Evolutionary conservation across 192 early-diverging fungal genomes (phyloP).

Genomic region (Thamnidium elegans): DNA sequence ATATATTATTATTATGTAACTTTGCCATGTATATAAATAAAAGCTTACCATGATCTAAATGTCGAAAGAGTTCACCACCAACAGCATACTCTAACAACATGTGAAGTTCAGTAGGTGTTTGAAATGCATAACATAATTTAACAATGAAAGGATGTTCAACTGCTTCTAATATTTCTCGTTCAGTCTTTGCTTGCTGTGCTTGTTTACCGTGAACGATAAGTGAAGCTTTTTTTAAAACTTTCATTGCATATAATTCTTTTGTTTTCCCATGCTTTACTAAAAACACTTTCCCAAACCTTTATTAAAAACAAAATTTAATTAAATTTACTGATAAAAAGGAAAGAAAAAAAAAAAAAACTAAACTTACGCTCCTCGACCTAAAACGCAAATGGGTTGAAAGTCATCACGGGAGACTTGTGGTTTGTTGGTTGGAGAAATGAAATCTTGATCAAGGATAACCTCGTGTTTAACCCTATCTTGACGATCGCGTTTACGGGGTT

Average conservation of each 20-base stretch:
- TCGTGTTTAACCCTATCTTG: slow-evolving; percentile 22
- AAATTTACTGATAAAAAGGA: neutral
- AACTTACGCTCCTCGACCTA: slow-evolving; percentile 55
- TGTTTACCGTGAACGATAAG: slow-evolving; percentile 76
- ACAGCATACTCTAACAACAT: slow-evolving; percentile 86
- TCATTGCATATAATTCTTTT: slow-evolving; percentile 79
- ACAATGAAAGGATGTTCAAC: slow-evolving; percentile 93
- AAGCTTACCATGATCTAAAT: slow-evolving; percentile 70
- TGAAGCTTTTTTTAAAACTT: slow-evolving; percentile 85
- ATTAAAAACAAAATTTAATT: neutral
- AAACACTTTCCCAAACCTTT: slow-evolving; percentile 78
- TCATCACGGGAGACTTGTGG: slow-evolving; percentile 43
- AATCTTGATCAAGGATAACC: slow-evolving; percentile 40
- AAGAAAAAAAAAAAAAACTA: neutral
- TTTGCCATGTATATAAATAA: too few relatives aligned
- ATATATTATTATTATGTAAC: too few relatives aligned
- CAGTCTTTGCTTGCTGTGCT: slow-evolving; percentile 76
- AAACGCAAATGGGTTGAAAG: slow-evolving; percentile 46
- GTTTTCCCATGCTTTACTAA: slow-evolving; percentile 67
- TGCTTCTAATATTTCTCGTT: slow-evolving; percentile 82
- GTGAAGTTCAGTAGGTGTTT: slow-evolving; percentile 78
- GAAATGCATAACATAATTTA: slow-evolving; percentile 90
- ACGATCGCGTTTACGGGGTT: slow-evolving; percentile 12
- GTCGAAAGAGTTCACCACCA: slow-evolving; percentile 89
- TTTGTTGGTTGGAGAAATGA: slow-evolving; percentile 19